Conservation (phyloP, 2,329 filamentous ascomycete species). For the Cadophora malorum region DNA sequence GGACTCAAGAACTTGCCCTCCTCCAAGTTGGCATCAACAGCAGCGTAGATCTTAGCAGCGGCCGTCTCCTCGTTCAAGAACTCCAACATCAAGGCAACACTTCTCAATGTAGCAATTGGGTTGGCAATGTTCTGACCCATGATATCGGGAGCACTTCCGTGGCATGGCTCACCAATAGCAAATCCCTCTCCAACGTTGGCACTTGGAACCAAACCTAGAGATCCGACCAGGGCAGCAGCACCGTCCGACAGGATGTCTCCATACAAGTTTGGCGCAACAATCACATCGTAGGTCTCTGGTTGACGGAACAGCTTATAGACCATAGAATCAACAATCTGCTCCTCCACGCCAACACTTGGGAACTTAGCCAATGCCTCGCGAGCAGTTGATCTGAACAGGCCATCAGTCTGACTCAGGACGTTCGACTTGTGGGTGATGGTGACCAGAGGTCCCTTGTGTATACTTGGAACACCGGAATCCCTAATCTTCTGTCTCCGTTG, state of each 20-base stretch:
- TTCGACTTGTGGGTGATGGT: conserved; percentile 99
- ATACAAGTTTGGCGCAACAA: conserved; percentile 97
- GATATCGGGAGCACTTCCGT: conserved; percentile 95
- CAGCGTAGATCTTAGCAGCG: conserved; percentile 87
- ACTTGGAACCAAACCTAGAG: conserved; percentile 87
- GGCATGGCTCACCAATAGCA: conserved; percentile 97
- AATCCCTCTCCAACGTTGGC: conserved; percentile 95
- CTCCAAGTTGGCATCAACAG: conserved; percentile 88
- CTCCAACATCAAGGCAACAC: conserved; percentile 93
- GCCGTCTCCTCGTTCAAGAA: conserved; percentile 88
- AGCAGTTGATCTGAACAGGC: conserved; percentile 85
- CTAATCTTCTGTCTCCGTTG: conserved; percentile 84
- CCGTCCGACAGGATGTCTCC: conserved; percentile 97
- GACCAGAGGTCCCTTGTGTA: conserved; percentile 75
- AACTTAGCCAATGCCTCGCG: conserved; percentile 77
- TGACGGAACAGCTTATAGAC: conserved; percentile 99
- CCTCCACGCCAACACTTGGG: conserved; percentile 74
- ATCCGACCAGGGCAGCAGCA: conserved; percentile 91
- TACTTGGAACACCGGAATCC: conserved; percentile 59
- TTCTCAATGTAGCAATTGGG: conserved; percentile 92
- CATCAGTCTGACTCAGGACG: conserved; percentile 94
- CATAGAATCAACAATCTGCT: conserved; percentile 99
- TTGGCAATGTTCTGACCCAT: conserved; percentile 93
- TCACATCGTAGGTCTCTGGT: conserved; percentile 93
- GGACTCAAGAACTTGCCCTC: conserved; percentile 84